Evolutionary conservation across 2,329 filamentous ascomycete genomes (phyloP).

Genomic region (Tolypocladium endophyticum): DNA sequence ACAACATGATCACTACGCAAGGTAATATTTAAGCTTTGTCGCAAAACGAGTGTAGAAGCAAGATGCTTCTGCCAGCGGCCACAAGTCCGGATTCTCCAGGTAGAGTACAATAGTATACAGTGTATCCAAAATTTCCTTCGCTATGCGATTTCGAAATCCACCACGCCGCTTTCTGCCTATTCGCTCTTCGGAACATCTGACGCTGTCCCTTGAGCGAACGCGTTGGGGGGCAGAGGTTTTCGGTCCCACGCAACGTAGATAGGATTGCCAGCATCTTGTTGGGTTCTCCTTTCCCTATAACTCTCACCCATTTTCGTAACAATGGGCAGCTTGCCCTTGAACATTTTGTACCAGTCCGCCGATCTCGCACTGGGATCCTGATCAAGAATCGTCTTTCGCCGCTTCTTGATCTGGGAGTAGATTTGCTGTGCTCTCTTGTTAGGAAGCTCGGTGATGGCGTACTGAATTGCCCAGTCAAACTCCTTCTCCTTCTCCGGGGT

Average conservation of each 20-base stretch:
- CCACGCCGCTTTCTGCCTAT: background rate
- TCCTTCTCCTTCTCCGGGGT: constrained; percentile 19
- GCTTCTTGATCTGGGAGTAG: constrained; percentile 44
- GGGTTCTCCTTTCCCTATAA: constrained; percentile 46
- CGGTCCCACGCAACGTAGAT: constrained; percentile 36
- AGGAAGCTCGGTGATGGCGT: constrained; percentile 57
- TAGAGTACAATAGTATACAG: background rate
- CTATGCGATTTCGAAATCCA: background rate
- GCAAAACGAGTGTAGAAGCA: too few relatives aligned
- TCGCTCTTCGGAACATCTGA: background rate
- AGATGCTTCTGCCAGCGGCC: background rate
- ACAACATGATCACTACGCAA: too few relatives aligned
- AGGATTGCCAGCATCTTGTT: constrained; percentile 35
- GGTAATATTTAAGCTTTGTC: too few relatives aligned
- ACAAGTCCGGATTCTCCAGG: background rate
- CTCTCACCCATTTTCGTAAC: constrained; percentile 42
- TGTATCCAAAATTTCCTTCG: background rate
- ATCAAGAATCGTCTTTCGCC: constrained; percentile 39
- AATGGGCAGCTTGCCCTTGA: constrained; percentile 26
- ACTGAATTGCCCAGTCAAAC: constrained; percentile 64
- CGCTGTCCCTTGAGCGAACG: too few relatives aligned
- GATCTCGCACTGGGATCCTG: constrained; percentile 30
- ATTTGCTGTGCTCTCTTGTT: constrained; percentile 32
- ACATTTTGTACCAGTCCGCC: constrained; percentile 35
- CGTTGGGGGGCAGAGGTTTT: constrained; percentile 11